Evolutionary conservation across 495 filamentous ascomycete genomes (phyloP), one percentile per base, ranked within the genome.

Genomic region (Penicillium desertorum): DNA sequence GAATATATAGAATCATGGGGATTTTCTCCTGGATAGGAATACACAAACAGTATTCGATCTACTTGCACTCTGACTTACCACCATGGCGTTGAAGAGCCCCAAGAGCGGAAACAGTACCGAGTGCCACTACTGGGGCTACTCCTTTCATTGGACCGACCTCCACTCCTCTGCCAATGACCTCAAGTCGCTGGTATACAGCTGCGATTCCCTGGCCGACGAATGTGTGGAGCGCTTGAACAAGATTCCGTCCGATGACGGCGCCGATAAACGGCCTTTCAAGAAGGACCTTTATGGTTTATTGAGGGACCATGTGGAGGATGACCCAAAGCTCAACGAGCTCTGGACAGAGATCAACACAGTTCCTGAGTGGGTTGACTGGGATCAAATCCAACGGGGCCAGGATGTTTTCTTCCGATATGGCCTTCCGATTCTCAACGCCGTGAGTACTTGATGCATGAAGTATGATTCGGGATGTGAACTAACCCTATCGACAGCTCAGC

Each of bases 361-460:
- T 19, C 91, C 89, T 0, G 71, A 78, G 14, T 95, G 90, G 90
- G 90, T 95, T 1, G 84, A 91, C 68, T 94, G 88, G 89, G 78
- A 81, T 10, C 88, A 91, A 65, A 87, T 96, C 60, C 72, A 80
- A 59, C 72, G 88, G 62, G 78, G 74, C 8, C 78, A 81, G 51
- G 75, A 81, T 46, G 79, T 87, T 1, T 88, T 87, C 62, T 88
- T 85, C 64, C 82, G 90, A 19, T 94, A 93, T 66, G 87, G 83
- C 20, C 83, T 81, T 17, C 81, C 87, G 4, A 83, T 80, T 14
- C 80, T 88, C 79, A 74, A 71, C 37, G 69, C 63, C 19, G 70
- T 76, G 29, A 61, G 73, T 70, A 10, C n/a, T 17, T 20, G 16
- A 44, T 34, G 1, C 17, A 27, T n/a, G 14, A 3, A 45, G 11